Evolutionary conservation across 495 filamentous ascomycete genomes (phyloP), one percentile per base, ranked within the genome.

Genomic region (Lichina pygmaea): DNA sequence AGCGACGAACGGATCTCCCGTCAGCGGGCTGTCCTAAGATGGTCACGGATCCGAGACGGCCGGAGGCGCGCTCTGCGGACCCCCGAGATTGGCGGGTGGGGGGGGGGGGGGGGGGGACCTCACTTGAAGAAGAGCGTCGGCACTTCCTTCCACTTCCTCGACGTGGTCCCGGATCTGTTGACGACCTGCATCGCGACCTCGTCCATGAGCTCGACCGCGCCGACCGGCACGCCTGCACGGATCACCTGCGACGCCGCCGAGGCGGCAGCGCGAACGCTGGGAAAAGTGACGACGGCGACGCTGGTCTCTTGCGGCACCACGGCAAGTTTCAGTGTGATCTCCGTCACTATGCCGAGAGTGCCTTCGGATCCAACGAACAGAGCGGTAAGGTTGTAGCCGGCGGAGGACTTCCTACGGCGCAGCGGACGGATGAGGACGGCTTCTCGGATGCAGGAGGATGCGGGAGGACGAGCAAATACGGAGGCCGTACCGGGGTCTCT

Each of bases 81-180:
- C 4, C 44, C 30, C 17, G 32, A 11, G 36, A 38, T 15, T n/a
- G 16, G 42, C n/a, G 33, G 3, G 13, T 44, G 16, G 6, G 16
- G n/a, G 9, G 30, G 30, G 7, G 8, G 12, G 41, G 15, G 44
- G 11, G 32, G 13, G 6, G 8, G 9, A 30, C 49, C 54, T 54
- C 43, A 60, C 56, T 84, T 86, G 68, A 86, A 83, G 60, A 86
- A 86, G 8, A 86, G 63, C 7, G 80, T 84, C 2, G 80, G 81
- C 48, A 66, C 60, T 54, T 84, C 80, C 55, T 76, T 76, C 79
- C 78, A 85, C 31, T 66, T 65, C 37, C 72, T 63, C 3, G 71
- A 67, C 0, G 79, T 84, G 0, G 70, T 67, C 1, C 78, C 77
- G 32, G 73, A 67, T 42, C 73, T 61, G 55, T 85, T 86, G 52